Evolutionary conservation across 2,329 filamentous ascomycete genomes (phyloP).

Genomic region (Aspergillus japonicus): DNA sequence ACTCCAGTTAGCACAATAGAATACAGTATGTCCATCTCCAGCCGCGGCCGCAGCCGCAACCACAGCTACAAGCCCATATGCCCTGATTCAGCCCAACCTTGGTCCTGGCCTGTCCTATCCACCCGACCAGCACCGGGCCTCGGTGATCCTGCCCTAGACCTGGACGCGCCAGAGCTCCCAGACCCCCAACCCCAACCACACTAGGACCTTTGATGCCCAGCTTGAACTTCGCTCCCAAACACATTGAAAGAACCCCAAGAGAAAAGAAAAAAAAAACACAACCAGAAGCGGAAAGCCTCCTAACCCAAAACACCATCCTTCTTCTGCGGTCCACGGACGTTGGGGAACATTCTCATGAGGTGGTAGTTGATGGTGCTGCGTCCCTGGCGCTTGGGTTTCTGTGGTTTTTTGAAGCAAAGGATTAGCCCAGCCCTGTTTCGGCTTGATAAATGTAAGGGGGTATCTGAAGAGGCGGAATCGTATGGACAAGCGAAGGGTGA

Average conservation of each 20-base stretch:
- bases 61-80: background rate
- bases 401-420: constrained; percentile 5
- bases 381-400: constrained; percentile 58
- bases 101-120: too few species aligned
- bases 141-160: too few species aligned
- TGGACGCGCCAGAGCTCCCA: too few species aligned
- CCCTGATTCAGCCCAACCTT: too few species aligned
- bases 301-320: constrained; percentile 50
- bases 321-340: constrained; percentile 70
- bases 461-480: background rate
- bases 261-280: too few species aligned
- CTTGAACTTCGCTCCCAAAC: constrained; percentile 5
- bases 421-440: too few species aligned
- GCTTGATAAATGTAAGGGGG: too few species aligned
- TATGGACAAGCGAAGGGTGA: background rate
- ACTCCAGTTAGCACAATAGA: constrained; percentile 9
- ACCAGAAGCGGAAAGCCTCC: constrained; percentile 13
- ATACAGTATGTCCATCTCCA: background rate
- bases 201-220: constrained; percentile 1
- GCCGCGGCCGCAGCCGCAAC: background rate
- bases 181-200: background rate
- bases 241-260: background rate
- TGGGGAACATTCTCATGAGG: constrained; percentile 71
- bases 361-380: constrained; percentile 92
- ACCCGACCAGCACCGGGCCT: too few species aligned